Evolutionary conservation across 2,329 filamentous ascomycete species (phyloP), one percentile per base, ranked within the genome.

Genomic region (Xylariaceae sp.): DNA sequence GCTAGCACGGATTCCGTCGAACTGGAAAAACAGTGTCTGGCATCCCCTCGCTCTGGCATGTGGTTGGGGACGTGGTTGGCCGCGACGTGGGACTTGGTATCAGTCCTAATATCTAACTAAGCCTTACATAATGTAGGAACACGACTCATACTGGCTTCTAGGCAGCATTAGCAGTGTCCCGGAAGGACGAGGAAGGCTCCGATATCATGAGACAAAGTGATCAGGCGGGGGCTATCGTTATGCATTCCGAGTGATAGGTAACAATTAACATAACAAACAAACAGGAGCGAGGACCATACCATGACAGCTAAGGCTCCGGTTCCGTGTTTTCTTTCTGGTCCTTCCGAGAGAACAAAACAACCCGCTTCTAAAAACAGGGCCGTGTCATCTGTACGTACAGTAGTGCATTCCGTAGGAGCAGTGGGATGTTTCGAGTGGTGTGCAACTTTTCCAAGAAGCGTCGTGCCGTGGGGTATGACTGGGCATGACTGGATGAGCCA

Each of bases 331-430:
- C 7, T 41, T 41, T 41, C 37, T 41, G 8, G 37, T 39, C 37
- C 23, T 30, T 30, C 23, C 23, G 23, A 30, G 23, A 30, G 23
- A 41, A 41, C 9, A 41, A 13, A 41, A 41, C 37, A 41, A 45
- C 34, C 15, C 51, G 53, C 53, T 61, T 41, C 60, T 57, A 60
- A 64, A 61, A 58, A 60, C 55, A 56, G 55, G 59, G 58, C 37
- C 1, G 45, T 13, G 30, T 10, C 8, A 41, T 41, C 37, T 41
- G 37, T 41, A 41, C 37, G 37, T 41, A 41, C 37, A 30, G 37
- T 41, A 41, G 37, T 41, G 9, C 11, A 13, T 13, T 41, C 37
- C 11, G 37, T 41, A 41, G 11, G 9, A 41, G 37, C 37, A 30
- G 23, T 41, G 11, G 37, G 9, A 5, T 41, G 37, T 41, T 10